phyloP scores from a whole-genome alignment of 768 basidiomycete species.

The Boletus sp. region DNA sequence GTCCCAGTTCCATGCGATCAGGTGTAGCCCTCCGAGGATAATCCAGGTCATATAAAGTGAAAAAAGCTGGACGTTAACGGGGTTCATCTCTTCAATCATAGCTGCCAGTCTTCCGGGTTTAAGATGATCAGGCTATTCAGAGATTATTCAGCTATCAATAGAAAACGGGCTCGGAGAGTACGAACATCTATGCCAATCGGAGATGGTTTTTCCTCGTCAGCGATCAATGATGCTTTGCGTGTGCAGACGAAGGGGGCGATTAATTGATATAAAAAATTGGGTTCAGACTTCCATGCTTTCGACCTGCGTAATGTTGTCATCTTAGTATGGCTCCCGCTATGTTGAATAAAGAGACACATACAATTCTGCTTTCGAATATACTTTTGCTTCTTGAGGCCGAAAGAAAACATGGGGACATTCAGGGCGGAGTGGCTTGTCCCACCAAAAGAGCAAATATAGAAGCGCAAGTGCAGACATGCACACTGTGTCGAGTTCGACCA shows the following conservation, averaged over 20 bases:
- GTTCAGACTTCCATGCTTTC: not conserved
- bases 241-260: not conserved
- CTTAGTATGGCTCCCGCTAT: not conserved
- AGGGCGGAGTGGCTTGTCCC: not conserved
- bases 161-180: not conserved
- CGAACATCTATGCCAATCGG: too few relatives aligned
- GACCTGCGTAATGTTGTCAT: not conserved
- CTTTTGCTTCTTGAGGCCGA: not conserved
- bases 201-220: not conserved
- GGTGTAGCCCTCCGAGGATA: not conserved
- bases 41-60: not conserved
- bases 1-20: not conserved
- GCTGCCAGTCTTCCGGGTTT: not conserved
- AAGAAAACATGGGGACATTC: too few relatives aligned
- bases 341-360: not conserved
- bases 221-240: not conserved
- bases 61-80: not conserved
- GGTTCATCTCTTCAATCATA: not conserved
- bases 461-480: not conserved
- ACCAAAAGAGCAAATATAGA: not conserved
- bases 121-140: not conserved
- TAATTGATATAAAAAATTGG: not conserved
- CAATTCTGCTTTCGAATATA: not conserved
- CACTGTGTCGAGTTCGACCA: not conserved
- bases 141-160: not conserved